Base-by-base conservation (phyloP, 129 eudicot species). In the Tanacetum coccineum region DNA sequence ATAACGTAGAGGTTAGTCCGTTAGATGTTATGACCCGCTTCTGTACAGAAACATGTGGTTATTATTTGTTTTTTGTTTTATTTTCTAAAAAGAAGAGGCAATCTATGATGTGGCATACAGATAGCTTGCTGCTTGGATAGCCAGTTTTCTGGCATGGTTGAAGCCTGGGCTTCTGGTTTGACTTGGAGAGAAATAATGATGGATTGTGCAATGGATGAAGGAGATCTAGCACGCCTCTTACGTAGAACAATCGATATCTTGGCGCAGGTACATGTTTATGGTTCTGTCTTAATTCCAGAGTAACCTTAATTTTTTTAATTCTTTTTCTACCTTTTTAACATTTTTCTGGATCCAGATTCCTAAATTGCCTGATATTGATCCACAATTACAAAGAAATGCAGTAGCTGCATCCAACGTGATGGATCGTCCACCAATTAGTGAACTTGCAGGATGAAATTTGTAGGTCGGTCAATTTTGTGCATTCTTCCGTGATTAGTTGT, bases 171-270 rank as follows among this genome's bases (percentile, higher is more conserved):
- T 51, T 93, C 99, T 78, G 99, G 99, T 65, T 76, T 93, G 64
- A 88, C 99, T 18, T 93, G 99, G 99, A 81, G 85, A 80, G 98
- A 93, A 79, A 82, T 93, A 12, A 93, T 86, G 98, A 93, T 93
- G 99, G 99, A 93, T 42, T 93, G 96, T 79, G 96, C 99, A 12
- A 89, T 93, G 99, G 99, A 93, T 77, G 99, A 93, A 76, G 99
- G 99, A 50, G 99, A 93, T 81, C 74, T 93, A 71, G 99, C 96
- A 28, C 99, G 99, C 50, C 87, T 93, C 26, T 80, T 88, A 70
- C 85, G 96, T 14, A 64, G 99, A 68, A 88, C 99, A 4, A 88
- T 93, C 44, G 99, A 93, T 80, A 72, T 89, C 22, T 76, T 93
- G 69, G 95, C 95, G 57, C 96, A 88, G 96, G 96, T 93, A 78